A percentile compares a stretch with the other conserved stretches of the same genome.
Conservation (phyloP, 1,139 yeast genomes). For the Diutina neorugosa region DNA sequence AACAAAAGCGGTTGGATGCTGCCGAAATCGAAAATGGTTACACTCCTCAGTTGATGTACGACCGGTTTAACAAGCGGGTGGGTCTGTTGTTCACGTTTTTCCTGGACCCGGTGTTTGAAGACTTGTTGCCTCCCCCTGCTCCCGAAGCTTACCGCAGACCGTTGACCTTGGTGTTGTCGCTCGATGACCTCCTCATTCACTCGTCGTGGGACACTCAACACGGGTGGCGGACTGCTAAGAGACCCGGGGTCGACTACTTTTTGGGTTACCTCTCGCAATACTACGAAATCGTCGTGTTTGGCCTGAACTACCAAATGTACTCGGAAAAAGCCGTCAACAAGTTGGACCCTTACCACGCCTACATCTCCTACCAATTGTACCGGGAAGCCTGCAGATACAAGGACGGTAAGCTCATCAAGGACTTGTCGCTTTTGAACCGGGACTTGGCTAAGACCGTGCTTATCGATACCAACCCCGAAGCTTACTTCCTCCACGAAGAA, state of each 20-base stretch:
- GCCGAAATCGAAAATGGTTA: slow-evolving; percentile 55
- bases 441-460: slow-evolving; percentile 72
- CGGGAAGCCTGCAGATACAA: slow-evolving; percentile 87
- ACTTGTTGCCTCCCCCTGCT: slow-evolving; percentile 77
- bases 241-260: slow-evolving; percentile 97
- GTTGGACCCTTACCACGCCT: slow-evolving; percentile 88
- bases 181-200: slow-evolving; percentile 85
- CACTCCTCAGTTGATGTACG: slow-evolving; percentile 51
- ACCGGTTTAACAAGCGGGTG: slow-evolving; percentile 60
- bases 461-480: slow-evolving; percentile 66
- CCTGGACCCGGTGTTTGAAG: slow-evolving; percentile 89
- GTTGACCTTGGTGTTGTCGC: slow-evolving; percentile 72
- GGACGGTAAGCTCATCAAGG: slow-evolving; percentile 82
- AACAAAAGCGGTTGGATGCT: slow-evolving; percentile 38
- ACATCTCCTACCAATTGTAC: slow-evolving; percentile 74
- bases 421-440: slow-evolving; percentile 80
- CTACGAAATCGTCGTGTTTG: slow-evolving; percentile 87
- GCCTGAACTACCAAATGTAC: slow-evolving; percentile 75
- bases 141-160: slow-evolving; percentile 93
- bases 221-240: slow-evolving; percentile 98
- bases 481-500: slow-evolving; percentile 78
- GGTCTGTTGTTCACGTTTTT: slow-evolving; percentile 70
- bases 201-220: slow-evolving; percentile 84
- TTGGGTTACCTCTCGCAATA: slow-evolving; percentile 88
- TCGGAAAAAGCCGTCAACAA: slow-evolving; percentile 78